Base-by-base conservation (phyloP, 805 yeast genomes). In the Saturnispora hagleri region DNA sequence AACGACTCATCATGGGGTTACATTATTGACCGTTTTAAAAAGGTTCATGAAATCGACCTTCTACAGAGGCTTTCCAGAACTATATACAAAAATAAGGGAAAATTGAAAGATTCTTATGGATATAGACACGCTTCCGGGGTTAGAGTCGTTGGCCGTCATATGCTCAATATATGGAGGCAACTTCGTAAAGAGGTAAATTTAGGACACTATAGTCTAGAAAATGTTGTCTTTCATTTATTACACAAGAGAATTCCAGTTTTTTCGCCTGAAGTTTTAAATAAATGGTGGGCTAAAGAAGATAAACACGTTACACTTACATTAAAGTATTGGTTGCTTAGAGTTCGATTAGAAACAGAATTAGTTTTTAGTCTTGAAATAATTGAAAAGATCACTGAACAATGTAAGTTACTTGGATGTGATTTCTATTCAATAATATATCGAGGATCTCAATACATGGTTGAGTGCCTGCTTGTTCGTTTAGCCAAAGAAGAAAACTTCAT, bases 371-470 rank as follows among this genome's bases (percentile, higher is more conserved):
- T 79, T 51, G 96, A 89, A 58, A 60, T 86, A 4, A 72, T 91
- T 2, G 73, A 81, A 12, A 74, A 82, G 58, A 86, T 85, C 20
- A 78, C 84, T 13, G 98, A 90, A 58, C 86, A 87, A 64, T 87
- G 97, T 0, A 72, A 96, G 46, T 65, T 93, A 33, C 75, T 89
- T 22, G 99, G 99, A 0, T 80, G 93, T 27, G 98, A 93, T 59
- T 93, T 89, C 63, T 77, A 82, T 62, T 88, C 97, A 3, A 88
- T 89, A 8, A 80, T 86, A 54, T 85, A 87, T 48, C 67, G 99
- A 53, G 99, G 99, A 0, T 91, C 98, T 0, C 99, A 93, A 62
- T 93, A 75, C 63, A 90, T 88, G 62, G 97, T 93, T 2, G 99
- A 93, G 62, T 86, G 97, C 1, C 74, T 90, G 38, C 68, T 93